Percentiles rank a stretch among this genome's conserved stretches.
Evolutionary conservation across 2,329 filamentous ascomycete species (phyloP).

Genomic region (Microdochium trichocladiopsis): DNA sequence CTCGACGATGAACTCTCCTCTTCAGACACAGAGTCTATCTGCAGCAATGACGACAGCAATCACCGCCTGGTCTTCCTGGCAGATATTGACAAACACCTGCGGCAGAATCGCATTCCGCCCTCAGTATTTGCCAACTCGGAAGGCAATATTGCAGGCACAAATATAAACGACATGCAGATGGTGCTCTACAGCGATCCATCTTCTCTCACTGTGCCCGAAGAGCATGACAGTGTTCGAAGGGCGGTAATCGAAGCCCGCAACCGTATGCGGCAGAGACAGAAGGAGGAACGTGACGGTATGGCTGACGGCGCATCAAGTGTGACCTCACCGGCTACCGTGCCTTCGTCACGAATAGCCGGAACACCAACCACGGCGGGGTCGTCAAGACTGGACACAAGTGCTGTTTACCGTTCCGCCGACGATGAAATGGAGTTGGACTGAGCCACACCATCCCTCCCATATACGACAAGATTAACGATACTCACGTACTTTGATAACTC

Average conservation of each 20-base stretch:
- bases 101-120: conserved; percentile 60
- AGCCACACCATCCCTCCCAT: no score
- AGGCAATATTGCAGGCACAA: conserved; percentile 41
- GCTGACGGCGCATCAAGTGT: no score
- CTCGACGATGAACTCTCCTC: conserved; percentile 75
- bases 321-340: no score
- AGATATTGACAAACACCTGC: conserved; percentile 77
- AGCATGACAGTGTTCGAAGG: conserved; percentile 71
- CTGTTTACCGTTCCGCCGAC: no score
- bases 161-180: conserved; percentile 48
- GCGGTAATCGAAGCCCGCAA: conserved; percentile 76
- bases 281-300: conserved; percentile 23
- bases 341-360: no score
- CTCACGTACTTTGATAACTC: no score
- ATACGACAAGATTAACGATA: no score
- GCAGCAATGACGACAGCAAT: conserved; percentile 35
- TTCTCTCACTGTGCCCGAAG: conserved; percentile 67
- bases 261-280: conserved; percentile 55
- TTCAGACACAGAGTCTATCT: not conserved
- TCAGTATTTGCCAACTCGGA: conserved; percentile 54
- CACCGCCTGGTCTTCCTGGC: conserved; percentile 71
- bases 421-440: no score
- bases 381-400: no score
- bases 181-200: conserved; percentile 79
- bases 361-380: no score